Evolutionary conservation across 441 rosid species (phyloP), one percentile per base, ranked within the genome.

Genomic region (Pelargonium fulgidum): DNA sequence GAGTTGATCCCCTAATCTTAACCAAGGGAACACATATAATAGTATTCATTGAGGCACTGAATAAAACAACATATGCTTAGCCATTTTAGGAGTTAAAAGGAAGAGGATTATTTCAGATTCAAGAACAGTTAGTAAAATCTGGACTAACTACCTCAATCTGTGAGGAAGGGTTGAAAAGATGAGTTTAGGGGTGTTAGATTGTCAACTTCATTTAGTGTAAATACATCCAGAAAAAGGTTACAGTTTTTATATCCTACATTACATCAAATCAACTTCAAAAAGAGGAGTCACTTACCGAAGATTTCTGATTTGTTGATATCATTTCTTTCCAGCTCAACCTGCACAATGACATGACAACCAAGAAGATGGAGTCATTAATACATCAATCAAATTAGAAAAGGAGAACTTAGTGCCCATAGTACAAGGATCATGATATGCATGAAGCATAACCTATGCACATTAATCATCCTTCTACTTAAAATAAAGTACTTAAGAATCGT

Each of bases 281-380:
- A 48, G 56, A 48, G 17, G 56, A 48, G 56, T 13, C 3, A 3
- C 74, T 44, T 81, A 86, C 93, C 90, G 70, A 56, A 64, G 70
- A 66, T 72, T 68, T 77, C 78, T 7, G 81, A 75, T 71, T 73
- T 76, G 67, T 68, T 70, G 70, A 69, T 72, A 68, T 80, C 85
- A 63, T 81, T 73, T 42, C 73, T 78, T 59, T 75, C 86, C 68
- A 79, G 72, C 67, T 87, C 81, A 70, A 71, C 83, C 89, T 85
- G 83, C 68, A 65, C 3, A 73, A 61, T 68, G 10, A 47, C 7
- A 45, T n/a, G 5, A 26, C 74, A 58, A 62, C 66, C n/a, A 45
- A 19, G n/a, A 73, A 47, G 62, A 9, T 19, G 29, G 4, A 59
- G 58, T 33, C 39, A 33, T 33, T 33, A 33, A 33, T 3, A 63